Evolutionary conservation across 495 filamentous ascomycete genomes (phyloP), one percentile per base, ranked within the genome.

Genomic region (Xylaria curta): DNA sequence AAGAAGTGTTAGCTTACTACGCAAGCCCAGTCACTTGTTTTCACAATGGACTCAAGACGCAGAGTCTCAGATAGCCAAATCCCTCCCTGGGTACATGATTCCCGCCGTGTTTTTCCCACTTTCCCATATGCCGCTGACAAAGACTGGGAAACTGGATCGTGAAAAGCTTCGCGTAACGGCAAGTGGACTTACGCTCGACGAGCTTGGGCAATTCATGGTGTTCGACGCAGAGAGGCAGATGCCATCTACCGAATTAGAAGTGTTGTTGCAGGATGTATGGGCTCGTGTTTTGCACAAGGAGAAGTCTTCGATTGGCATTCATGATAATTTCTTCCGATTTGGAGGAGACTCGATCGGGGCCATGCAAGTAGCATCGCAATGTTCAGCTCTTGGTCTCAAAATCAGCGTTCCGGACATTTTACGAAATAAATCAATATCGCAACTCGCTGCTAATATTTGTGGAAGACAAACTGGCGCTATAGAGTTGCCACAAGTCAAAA

Each of bases 111-210:
- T 85, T 76, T 61, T 90, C 1, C 84, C 84, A 33, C 80, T 89
- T 8, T 78, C 83, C 40, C 67, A 76, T 8, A 78, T 90, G 68
- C 89, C 89, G 0, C 70, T 87, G 5, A 82, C 86, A 0, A 78
- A 80, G 4, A 88, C 86, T 3, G 83, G 84, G 3, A 90, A 91
- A 73, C 72, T 87, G 17, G 85, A 90, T 69, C 75, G 77, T 13
- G 71, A 72, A 2, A 51, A n/a, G 6, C 26, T 80, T 42, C 75
- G 78, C 19, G 54, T 6, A 40, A 26, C 47, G 24, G 47, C 65
- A 31, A 49, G 19, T 4, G 33, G 38, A 19, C 65, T 67, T 42
- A 13, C 65, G 5, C 65, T 49, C 9, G 7, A 54, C 2, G 49
- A 67, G 65, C 49, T 67, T 26, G 65, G 56, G 31, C 28, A 54